Evolutionary conservation across 768 basidiomycete genomes (phyloP).

Genomic region (Boletus bicolor): DNA sequence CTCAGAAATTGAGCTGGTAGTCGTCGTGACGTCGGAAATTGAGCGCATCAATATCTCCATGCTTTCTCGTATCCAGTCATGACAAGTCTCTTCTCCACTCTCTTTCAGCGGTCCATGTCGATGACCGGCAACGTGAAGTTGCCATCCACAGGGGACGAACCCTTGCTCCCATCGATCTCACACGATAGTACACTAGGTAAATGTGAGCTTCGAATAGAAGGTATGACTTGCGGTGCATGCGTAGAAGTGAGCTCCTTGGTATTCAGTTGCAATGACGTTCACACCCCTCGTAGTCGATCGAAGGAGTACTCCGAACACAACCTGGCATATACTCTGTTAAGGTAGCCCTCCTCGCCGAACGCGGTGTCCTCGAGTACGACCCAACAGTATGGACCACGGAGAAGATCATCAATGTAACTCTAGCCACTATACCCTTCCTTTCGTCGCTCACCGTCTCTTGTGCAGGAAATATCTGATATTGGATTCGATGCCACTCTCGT

Average conservation of each 20-base stretch:
- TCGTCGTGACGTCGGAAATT: no score
- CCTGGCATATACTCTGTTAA: slow-evolving; percentile 89
- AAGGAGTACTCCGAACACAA: slow-evolving; percentile 76
- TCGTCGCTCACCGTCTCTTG: slow-evolving; percentile 2
- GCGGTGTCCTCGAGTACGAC: slow-evolving; percentile 89
- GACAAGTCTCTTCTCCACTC: neutral
- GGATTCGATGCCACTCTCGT: slow-evolving; percentile 87
- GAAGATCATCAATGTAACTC: slow-evolving; percentile 66
- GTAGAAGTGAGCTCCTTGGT: slow-evolving; percentile 60
- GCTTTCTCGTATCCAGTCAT: neutral
- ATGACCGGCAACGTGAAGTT: neutral
- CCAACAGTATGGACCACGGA: slow-evolving; percentile 74
- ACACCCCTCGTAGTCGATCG: slow-evolving; percentile 58
- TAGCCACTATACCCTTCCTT: neutral
- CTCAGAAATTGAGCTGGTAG: slow-evolving; percentile 6
- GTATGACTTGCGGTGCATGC: slow-evolving; percentile 89
- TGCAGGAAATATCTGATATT: slow-evolving; percentile 87
- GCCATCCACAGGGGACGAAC: slow-evolving; percentile 19
- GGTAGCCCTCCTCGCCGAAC: slow-evolving; percentile 96
- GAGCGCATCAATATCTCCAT: no score
- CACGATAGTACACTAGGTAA: slow-evolving; percentile 36
- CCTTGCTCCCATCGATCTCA: slow-evolving; percentile 20
- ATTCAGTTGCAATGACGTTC: neutral
- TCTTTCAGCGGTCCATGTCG: slow-evolving; percentile 8
- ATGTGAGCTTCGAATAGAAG: slow-evolving; percentile 80